These are phyloP conservation scores for Plectosphaerella sp. DNA, from an alignment of 2,329 filamentous ascomycete species.

Conservation along the genomic window DNA sequence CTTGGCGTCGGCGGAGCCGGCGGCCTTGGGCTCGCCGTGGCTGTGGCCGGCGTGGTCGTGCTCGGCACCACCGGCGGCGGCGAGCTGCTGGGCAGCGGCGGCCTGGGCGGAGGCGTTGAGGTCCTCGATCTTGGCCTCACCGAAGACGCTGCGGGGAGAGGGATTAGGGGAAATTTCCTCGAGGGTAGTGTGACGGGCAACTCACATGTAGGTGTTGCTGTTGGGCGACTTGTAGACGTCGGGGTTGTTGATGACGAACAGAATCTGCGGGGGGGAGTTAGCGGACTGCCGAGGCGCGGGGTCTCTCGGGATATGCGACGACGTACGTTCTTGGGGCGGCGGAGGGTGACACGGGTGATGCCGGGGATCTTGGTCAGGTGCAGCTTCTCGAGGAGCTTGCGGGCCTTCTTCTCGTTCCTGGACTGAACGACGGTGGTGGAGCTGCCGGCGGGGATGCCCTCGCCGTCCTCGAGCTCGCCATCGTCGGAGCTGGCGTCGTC, in stretches of 20 bases:
- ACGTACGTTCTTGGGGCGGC: slow-evolving; percentile 98
- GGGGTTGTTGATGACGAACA: slow-evolving; percentile 99
- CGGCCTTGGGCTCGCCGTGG: slow-evolving; percentile 64
- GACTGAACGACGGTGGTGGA: slow-evolving; percentile 90
- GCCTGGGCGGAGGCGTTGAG: slow-evolving; percentile 97
- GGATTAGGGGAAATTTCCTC: background rate
- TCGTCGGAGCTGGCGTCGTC: slow-evolving; percentile 69
- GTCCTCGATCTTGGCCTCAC: slow-evolving; percentile 99
- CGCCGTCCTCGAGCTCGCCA: slow-evolving; percentile 74
- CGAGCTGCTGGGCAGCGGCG: slow-evolving; percentile 91
- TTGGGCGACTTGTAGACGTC: slow-evolving; percentile 99
- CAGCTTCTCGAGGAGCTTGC: slow-evolving; percentile 98
- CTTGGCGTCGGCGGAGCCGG: slow-evolving; percentile 59
- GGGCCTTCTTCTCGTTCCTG: slow-evolving; percentile 99
- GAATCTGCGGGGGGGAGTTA: slow-evolving; percentile 60
- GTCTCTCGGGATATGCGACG: background rate
- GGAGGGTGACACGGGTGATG: slow-evolving; percentile 96
- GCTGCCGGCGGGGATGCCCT: slow-evolving; percentile 66
- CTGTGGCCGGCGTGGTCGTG: slow-evolving; percentile 67
- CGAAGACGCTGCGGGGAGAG: slow-evolving; percentile 72
- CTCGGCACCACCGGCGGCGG: slow-evolving; percentile 61
- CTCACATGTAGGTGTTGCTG: slow-evolving; percentile 99
- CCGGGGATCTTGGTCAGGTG: slow-evolving; percentile 93
- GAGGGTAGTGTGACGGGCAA: background rate
- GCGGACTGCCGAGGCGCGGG: slow-evolving; percentile 1